Evolutionary conservation across 257 asterid genomes (phyloP).

Genomic region (Anisodus acutangulus): DNA sequence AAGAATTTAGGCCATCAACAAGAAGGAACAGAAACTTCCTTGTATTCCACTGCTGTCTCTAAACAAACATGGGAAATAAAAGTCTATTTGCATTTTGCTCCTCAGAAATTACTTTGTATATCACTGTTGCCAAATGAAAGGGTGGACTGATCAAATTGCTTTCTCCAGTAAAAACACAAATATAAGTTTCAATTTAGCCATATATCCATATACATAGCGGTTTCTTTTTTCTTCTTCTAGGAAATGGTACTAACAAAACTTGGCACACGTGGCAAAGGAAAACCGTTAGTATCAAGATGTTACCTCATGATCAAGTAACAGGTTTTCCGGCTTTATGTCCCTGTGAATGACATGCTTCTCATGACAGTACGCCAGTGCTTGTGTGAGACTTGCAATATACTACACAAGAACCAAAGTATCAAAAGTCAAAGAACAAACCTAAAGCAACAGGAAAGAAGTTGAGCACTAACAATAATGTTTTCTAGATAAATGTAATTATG

Average conservation of each 20-base stretch:
- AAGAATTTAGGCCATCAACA: background rate
- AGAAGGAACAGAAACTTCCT: background rate
- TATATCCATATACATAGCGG: background rate
- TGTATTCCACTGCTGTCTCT: slow-evolving; percentile 15
- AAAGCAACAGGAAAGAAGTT: slow-evolving; percentile 19
- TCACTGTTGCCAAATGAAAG: slow-evolving; percentile 5
- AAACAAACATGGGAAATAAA: background rate
- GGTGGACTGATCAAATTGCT: background rate
- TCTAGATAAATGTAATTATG: background rate
- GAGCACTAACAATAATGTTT: background rate
- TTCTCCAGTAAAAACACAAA: background rate
- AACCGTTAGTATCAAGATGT: background rate
- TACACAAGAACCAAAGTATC: slow-evolving; percentile 37
- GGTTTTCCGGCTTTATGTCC: slow-evolving; percentile 97
- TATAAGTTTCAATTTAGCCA: background rate
- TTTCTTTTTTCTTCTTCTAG: background rate
- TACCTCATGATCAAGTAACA: slow-evolving; percentile 97
- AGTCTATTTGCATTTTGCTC: background rate
- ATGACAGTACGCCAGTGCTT: slow-evolving; percentile 88
- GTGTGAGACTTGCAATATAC: slow-evolving; percentile 85
- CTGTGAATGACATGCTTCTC: slow-evolving; percentile 94
- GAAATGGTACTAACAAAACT: background rate
- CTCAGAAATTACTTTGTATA: background rate
- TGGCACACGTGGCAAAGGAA: background rate
- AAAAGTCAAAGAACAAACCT: slow-evolving; percentile 14